phyloP scores from a whole-genome alignment of 2,329 filamentous ascomycete genomes.

The Mollisiaceae sp. region DNA sequence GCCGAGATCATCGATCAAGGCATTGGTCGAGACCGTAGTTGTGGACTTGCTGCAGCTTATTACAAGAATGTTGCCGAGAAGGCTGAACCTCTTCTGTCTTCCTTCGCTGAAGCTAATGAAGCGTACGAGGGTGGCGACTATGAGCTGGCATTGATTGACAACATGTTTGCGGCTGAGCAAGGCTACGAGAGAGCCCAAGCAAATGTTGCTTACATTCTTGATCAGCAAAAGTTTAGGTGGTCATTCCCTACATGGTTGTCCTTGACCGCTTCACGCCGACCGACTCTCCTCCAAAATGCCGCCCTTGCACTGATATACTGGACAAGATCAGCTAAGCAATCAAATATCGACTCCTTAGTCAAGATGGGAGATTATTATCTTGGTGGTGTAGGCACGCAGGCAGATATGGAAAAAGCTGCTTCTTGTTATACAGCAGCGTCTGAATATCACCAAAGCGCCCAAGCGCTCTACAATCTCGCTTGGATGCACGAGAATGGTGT shows the following conservation, averaged over 20 bases:
- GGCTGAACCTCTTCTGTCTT: conserved; percentile 61
- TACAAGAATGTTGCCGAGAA: conserved; percentile 68
- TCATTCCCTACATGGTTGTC: conserved; percentile 47
- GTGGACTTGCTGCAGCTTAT: conserved; percentile 68
- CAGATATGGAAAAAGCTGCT: conserved; percentile 83
- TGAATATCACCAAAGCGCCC: conserved; percentile 88
- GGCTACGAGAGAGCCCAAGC: conserved; percentile 73
- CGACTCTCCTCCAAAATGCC: conserved; percentile 59
- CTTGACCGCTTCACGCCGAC: conserved; percentile 44
- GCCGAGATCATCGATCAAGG: conserved; percentile 71
- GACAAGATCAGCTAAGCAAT: conserved; percentile 91
- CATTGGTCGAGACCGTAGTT: conserved; percentile 68
- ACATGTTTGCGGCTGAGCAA: conserved; percentile 77
- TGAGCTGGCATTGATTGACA: conserved; percentile 67
- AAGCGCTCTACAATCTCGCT: conserved; percentile 94
- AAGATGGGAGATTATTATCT: conserved; percentile 99
- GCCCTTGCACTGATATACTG: conserved; percentile 77
- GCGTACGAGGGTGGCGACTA: conserved; percentile 68
- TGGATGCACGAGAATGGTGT: conserved; percentile 99
- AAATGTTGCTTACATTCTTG: conserved; percentile 74
- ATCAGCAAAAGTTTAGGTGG: conserved; percentile 62
- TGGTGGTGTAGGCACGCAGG: conserved; percentile 73
- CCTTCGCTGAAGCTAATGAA: conserved; percentile 69
- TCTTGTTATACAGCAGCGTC: conserved; percentile 92
- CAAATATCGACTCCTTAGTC: conserved; percentile 90